Conservation (phyloP, 805 yeast species). For the Wickerhamiella siamensis region DNA sequence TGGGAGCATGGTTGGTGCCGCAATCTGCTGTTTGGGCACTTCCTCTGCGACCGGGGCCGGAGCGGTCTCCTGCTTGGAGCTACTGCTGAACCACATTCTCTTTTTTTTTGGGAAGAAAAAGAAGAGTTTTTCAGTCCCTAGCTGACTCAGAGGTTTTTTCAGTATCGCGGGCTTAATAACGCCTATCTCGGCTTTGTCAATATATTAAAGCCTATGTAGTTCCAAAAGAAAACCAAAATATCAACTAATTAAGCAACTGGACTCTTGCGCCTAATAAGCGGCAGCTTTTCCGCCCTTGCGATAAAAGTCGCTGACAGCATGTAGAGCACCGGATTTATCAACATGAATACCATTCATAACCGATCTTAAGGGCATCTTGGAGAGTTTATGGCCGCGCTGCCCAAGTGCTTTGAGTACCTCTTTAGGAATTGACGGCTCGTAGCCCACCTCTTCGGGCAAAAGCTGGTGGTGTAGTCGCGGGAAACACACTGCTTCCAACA, state of each 20-base stretch:
- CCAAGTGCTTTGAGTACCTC: conserved; percentile 26
- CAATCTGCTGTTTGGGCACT: background rate
- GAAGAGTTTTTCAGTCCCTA: background rate
- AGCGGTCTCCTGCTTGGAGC: background rate
- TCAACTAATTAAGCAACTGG: too few species aligned
- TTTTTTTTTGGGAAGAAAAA: too few species aligned
- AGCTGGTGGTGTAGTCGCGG: conserved; percentile 88
- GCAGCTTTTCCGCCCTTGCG: conserved; percentile 65
- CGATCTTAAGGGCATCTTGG: conserved; percentile 32
- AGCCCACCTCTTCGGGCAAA: conserved; percentile 50
- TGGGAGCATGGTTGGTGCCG: conserved; percentile 9
- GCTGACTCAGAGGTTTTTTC: background rate
- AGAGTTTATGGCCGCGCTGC: conserved; percentile 37
- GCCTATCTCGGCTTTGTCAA: too few species aligned
- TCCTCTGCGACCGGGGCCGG: background rate
- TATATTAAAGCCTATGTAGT: too few species aligned
- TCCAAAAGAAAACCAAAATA: too few species aligned
- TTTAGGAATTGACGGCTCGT: conserved; percentile 38
- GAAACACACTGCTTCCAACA: conserved; percentile 56
- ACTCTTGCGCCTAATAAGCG: conserved; percentile 37
- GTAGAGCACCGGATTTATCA: conserved; percentile 30
- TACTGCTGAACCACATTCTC: conserved; percentile 1
- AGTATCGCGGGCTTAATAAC: too few species aligned
- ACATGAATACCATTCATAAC: conserved; percentile 44
- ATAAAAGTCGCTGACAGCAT: conserved; percentile 86